phyloP scores from a whole-genome alignment of 805 yeast genomes.

The Blastobotrys americana region DNA sequence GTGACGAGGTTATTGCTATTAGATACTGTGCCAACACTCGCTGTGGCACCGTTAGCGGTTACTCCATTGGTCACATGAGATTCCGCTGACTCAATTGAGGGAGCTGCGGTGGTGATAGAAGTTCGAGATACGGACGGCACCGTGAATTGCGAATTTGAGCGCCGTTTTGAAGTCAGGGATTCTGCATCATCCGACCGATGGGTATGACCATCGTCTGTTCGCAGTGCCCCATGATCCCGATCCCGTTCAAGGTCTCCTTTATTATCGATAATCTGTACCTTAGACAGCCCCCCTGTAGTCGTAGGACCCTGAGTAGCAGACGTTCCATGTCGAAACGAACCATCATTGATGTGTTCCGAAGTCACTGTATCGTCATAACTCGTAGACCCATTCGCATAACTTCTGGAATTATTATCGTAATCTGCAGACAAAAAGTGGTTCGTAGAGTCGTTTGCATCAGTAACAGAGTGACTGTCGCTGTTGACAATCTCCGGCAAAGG shows the following conservation, averaged over 20 bases:
- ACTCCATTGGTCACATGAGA: slow-evolving; percentile 1
- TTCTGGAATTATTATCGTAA: not conserved
- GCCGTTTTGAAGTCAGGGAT: slow-evolving; percentile 16
- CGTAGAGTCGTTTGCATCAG: not conserved
- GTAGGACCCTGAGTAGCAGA: not conserved
- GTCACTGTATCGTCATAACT: not conserved
- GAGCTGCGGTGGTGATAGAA: slow-evolving; percentile 21
- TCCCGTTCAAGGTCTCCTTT: slow-evolving; percentile 5
- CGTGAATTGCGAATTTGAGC: slow-evolving; percentile 24
- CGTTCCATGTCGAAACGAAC: not conserved
- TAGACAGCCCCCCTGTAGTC: slow-evolving; percentile 9
- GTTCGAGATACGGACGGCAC: slow-evolving; percentile 24
- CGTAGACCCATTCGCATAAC: not conserved
- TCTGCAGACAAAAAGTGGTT: not conserved
- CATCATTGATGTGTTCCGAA: not conserved
- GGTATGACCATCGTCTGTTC: not conserved
- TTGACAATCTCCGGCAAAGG: not conserved
- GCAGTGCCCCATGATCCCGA: not conserved
- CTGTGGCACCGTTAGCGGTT: slow-evolving; percentile 4
- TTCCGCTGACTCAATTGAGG: slow-evolving; percentile 15
- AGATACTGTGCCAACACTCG: slow-evolving; percentile 12
- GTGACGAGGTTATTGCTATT: not conserved
- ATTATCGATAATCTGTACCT: slow-evolving; percentile 18
- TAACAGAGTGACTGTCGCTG: not conserved
- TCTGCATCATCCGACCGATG: slow-evolving; percentile 9